Base-by-base conservation (phyloP, 2,329 filamentous ascomycete species). In the Neoarthrinium moseri region DNA sequence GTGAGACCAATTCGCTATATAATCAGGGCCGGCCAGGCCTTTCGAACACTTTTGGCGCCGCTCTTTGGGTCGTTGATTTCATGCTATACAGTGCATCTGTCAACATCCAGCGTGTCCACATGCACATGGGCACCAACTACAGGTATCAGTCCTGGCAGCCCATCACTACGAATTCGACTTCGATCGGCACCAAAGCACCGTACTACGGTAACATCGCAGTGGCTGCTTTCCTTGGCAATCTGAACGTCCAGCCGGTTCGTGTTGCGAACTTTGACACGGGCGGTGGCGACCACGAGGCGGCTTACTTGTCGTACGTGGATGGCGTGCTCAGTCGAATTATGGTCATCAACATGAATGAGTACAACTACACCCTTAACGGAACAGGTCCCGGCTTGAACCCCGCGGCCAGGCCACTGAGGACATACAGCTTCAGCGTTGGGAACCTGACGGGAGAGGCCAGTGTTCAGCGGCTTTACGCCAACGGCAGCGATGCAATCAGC, bases 101-200 rank as follows among this genome's bases (percentile, higher is more conserved):
- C 2, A 76, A 75, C 13, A 77, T 86, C 62, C 66, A 66, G 35
- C 73, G 81, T 17, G 71, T 81, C 3, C 79, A 84, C 57, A 80
- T 85, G 77, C 83, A 86, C 61, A 75, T 78, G 67, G 82, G 81
- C 10, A 83, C 78, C 12, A 73, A 83, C 58, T 85, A 81, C 57
- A 71, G 81, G 53, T 85, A 85, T 57, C 70, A 70, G 48, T 66
- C 71, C 37, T 85, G 81, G 81, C 81, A 86, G 55, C 80, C 81
- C 0, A 54, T 83, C 35, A 55, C 65, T 4, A 83, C 80, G 1
- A 58, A 66, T 39, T 67, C 68, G 12, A 73, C 74, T 0, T 64
- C 66, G 6, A 67, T 71, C 2, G 81, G 80, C 12, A 85, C 81
- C 17, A 84, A 83, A 56, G 66, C 82, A 0, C 81, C 82, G 0